Evolutionary conservation across 2,329 filamentous ascomycete species (phyloP).

Genomic region (Hirsutella rhossiliensis): DNA sequence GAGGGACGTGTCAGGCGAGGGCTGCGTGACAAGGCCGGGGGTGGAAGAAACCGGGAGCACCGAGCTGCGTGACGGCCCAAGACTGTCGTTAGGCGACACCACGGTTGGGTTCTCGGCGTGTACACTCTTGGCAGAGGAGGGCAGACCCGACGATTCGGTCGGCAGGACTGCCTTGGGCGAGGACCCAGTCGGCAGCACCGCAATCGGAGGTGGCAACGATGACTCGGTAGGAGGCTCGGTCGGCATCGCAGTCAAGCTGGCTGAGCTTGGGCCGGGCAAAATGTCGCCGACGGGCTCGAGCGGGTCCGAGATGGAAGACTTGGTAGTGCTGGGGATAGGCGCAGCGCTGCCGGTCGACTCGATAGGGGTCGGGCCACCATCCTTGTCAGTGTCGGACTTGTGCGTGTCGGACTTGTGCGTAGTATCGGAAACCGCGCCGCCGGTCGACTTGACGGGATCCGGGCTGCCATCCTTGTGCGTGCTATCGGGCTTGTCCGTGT

Average conservation of each 20-base stretch:
- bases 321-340: background rate
- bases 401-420: too few relatives aligned
- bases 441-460: too few relatives aligned
- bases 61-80: background rate
- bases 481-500: too few relatives aligned
- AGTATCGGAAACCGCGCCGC: too few relatives aligned
- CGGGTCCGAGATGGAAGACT: slow-evolving; percentile 11
- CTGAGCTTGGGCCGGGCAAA: slow-evolving; percentile 4
- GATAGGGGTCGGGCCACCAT: too few relatives aligned
- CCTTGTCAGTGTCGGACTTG: too few relatives aligned
- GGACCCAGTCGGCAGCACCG: background rate
- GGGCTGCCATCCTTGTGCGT: too few relatives aligned
- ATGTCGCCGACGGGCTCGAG: slow-evolving; percentile 10
- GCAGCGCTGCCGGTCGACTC: too few relatives aligned
- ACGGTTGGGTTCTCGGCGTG: background rate
- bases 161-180: background rate
- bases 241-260: slow-evolving; percentile 2
- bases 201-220: background rate
- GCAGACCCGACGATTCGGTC: background rate
- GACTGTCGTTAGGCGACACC: background rate
- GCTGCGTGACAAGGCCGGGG: background rate
- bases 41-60: background rate
- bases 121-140: background rate
- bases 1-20: background rate
- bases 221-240: background rate